A percentile compares a stretch with the other conserved stretches of the same genome.
Conservation (phyloP, 116 monocot genomes). For the Posidonia oceanica region DNA sequence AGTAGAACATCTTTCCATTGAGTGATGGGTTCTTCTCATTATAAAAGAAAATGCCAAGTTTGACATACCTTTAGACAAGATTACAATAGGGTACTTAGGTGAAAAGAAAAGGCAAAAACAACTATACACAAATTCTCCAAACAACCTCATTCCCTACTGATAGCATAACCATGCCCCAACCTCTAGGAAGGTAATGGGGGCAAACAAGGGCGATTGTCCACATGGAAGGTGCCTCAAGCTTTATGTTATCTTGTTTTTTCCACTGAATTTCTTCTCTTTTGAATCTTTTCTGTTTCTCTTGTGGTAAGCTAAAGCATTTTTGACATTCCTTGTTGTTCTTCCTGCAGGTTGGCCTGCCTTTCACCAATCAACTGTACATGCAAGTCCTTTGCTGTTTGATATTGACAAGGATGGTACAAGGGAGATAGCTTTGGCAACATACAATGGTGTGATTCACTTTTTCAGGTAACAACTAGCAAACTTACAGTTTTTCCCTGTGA, state of each 20-base stretch:
- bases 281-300: background rate
- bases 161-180: no score
- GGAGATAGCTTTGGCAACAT: conserved; percentile 92
- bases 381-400: conserved; percentile 86
- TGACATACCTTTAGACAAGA: no score
- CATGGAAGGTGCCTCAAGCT: background rate
- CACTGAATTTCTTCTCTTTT: background rate
- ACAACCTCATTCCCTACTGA: no score
- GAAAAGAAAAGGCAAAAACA: no score
- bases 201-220: background rate
- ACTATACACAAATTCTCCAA: no score
- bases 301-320: background rate
- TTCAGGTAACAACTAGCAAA: conserved; percentile 46
- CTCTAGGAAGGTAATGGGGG: no score
- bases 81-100: no score
- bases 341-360: conserved; percentile 93
- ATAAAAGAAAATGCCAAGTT: no score
- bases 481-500: background rate
- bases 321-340: conserved; percentile 2
- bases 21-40: no score
- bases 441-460: conserved; percentile 91
- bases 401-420: conserved; percentile 93
- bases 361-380: conserved; percentile 94
- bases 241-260: background rate
- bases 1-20: no score